A percentile compares a stretch with the other conserved stretches of the same genome.
phyloP scores from a whole-genome alignment of 2,329 filamentous ascomycete species.

The Huntiella abstrusa region DNA sequence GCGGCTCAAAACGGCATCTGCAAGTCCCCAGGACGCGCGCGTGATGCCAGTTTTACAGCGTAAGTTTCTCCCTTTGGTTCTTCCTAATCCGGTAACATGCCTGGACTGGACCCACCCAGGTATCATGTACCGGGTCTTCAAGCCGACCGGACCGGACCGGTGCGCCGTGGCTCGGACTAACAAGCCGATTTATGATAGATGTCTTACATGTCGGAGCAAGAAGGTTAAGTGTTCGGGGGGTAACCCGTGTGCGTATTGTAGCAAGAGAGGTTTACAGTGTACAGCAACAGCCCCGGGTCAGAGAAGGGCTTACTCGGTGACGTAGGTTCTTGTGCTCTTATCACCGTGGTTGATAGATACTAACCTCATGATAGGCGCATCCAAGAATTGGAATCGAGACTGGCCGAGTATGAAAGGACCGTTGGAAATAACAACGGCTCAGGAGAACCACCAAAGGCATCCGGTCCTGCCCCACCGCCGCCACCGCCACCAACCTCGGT shows the following conservation, averaged over 20 bases:
- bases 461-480: background rate
- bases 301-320: constrained; percentile 9
- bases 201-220: constrained; percentile 11
- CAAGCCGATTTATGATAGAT: constrained; percentile 4
- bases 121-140: too few species aligned
- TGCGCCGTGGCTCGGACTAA: too few species aligned
- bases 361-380: constrained; percentile 9
- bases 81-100: background rate
- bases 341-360: background rate
- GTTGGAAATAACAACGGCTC: background rate
- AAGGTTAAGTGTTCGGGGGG: constrained; percentile 11
- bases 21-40: constrained; percentile 25
- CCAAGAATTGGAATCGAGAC: constrained; percentile 12
- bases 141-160: too few species aligned
- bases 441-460: background rate
- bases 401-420: constrained; percentile 12
- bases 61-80: constrained; percentile 16
- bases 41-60: constrained; percentile 30
- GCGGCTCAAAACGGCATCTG: constrained; percentile 18
- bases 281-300: constrained; percentile 8
- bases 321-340: constrained; percentile 7
- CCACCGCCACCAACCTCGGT: background rate
- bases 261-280: constrained; percentile 9
- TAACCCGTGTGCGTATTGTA: constrained; percentile 10
- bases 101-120: background rate